Evolutionary conservation across 2,329 filamentous ascomycete genomes (phyloP), one percentile per base, ranked within the genome.

Genomic region (Colletotrichum lupini): DNA sequence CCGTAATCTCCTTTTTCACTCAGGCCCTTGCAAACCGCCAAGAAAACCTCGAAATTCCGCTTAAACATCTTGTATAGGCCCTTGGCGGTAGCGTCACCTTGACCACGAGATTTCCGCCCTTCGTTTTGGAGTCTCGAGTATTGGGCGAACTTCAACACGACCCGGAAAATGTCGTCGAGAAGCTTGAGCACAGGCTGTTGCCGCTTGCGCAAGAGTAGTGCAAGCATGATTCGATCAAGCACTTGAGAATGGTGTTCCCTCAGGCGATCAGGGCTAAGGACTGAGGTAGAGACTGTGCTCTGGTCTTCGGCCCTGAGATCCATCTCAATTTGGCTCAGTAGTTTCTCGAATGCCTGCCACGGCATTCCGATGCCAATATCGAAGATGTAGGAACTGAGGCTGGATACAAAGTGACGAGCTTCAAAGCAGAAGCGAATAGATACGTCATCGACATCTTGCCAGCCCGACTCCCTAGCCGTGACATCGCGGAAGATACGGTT

Each of bases 391-490:
- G 92, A 89, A 52, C 91, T 89, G 0, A 98, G 82, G 11, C 90
- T 90, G 0, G 90, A 88, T 28, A 97, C 87, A 76, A 98, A 95
- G 80, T 97, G 93, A 66, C 94, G 92, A 0, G 94, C 92, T 79
- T 97, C 94, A 49, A 92, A 87, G 6, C 92, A 88, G 76, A 98
- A 95, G 61, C 89, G 89, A 72, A 89, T 85, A 0, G 83, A 80
- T 19, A 80, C 57, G 60, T 75, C 87, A 79, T 81, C 84, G 58
- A 79, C 79, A 72, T 82, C 76, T 30, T 78, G 73, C 80, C 82
- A 85, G 16, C 76, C 77, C 5, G 78, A 81, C 5, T 77, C 80
- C 69, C 80, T 80, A 4, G 80, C 78, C 67, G 84, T 89, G 2
- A 89, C 86, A 77, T 92, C 89, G 26, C 87, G 88, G 75, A 90